A percentile compares a stretch with the other conserved stretches of the same genome.
These are phyloP conservation scores for Lactifluus subvellereus DNA, from an alignment of 768 basidiomycete genomes.

Conservation along the genomic window DNA sequence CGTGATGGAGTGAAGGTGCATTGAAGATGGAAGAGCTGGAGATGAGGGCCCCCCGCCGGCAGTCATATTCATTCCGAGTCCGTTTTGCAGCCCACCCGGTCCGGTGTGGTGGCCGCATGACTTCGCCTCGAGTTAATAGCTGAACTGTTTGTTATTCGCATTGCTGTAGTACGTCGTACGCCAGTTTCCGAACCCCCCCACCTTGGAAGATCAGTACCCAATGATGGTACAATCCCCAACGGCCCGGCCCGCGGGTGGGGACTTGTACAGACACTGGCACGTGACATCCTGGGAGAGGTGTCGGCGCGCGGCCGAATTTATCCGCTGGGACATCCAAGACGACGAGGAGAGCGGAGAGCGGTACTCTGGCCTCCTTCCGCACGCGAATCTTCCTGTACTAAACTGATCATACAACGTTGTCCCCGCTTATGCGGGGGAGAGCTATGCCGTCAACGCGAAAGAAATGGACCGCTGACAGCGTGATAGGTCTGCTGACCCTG, in stretches of 20 bases:
- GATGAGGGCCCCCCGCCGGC: no score
- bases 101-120: no score
- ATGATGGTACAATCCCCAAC: no score
- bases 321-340: background rate
- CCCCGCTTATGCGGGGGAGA: conserved; percentile 57
- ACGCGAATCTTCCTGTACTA: conserved; percentile 1
- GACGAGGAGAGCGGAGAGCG: background rate
- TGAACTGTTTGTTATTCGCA: no score
- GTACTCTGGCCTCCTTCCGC: background rate
- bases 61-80: no score
- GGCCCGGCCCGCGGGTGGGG: background rate
- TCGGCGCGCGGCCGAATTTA: background rate
- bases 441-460: conserved; percentile 55
- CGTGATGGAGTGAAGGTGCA: background rate
- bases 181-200: no score
- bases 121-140: no score
- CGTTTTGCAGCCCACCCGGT: no score
- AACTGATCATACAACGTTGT: conserved; percentile 4
- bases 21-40: no score
- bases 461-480: conserved; percentile 72
- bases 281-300: background rate
- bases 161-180: no score
- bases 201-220: no score
- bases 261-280: background rate
- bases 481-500: conserved; percentile 56